Base-by-base conservation (phyloP, 2,329 filamentous ascomycete species). In the Lachnellula cervina region DNA sequence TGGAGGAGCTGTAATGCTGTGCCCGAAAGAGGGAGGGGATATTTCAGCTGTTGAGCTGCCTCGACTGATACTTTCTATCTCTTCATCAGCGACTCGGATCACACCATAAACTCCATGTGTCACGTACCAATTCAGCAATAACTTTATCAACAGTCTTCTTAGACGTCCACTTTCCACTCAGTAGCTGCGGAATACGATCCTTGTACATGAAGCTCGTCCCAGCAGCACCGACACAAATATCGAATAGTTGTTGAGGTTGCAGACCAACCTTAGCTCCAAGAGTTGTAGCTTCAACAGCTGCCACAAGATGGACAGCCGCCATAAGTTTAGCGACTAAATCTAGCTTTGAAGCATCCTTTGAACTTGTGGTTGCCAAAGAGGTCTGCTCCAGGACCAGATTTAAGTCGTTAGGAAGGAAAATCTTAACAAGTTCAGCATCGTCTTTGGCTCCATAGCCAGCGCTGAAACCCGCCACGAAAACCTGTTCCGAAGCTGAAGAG, bases 301-400 rank as follows among this genome's bases (percentile, higher is more conserved):
- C 71, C 8, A 79, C 74, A 47, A 84, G 82, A 64, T 84, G 80
- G 4, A 82, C 78, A 1, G 79, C 81, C 0, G 80, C 79, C 43
- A 84, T 76, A 4, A 83, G 74, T 61, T 83, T 79, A 63, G 83
- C 79, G 49, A 83, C 76, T 48, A 83, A 76, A 62, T 71, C 83
- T 11, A 66, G 40, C 32, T 62, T 65, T 3, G 54, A 32, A 16
- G 56, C 56, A 19, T 78, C 54, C 25, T 54, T 50, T 49, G 55
- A 40, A 6, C 52, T 51, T 2, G 37, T n/a, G 4, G 49, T 28
- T 13, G 56, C n/a, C 9, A 55, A 28, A 9, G 60, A 56, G 2
- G 62, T 60, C 17, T 59, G 60, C 13, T 64, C 58, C 11, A 63
- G 52, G 1, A 67, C 60, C 8, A 62, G 50, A 21, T 53, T 50